Conservation (phyloP, 495 filamentous ascomycete species). For the Neurospora sp. region DNA sequence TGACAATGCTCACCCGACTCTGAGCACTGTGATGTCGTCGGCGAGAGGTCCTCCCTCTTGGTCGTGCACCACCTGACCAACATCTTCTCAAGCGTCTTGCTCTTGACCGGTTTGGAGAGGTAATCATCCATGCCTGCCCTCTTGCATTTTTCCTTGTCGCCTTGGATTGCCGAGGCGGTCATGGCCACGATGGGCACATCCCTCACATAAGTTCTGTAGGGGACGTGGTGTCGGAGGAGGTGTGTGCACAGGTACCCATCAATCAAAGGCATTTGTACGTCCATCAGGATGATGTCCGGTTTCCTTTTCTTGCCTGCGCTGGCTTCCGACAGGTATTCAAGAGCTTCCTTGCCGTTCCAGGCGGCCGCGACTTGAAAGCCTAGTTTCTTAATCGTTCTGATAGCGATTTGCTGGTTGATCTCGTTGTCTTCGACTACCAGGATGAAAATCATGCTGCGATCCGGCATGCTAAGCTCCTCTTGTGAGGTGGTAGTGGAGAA, state of each 20-base stretch:
- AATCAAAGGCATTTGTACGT: conserved; percentile 75
- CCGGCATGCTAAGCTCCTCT: conserved; percentile 29
- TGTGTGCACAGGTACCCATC: conserved; percentile 71
- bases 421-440: conserved; percentile 77
- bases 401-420: conserved; percentile 70
- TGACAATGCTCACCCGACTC: conserved; percentile 22
- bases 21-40: conserved; percentile 15
- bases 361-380: conserved; percentile 61
- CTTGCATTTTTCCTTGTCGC: conserved; percentile 68
- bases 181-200: conserved; percentile 68
- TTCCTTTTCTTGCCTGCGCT: conserved; percentile 29
- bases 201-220: conserved; percentile 41
- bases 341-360: conserved; percentile 67
- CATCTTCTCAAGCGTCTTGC: conserved; percentile 60
- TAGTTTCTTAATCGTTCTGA: conserved; percentile 62
- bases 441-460: conserved; percentile 47
- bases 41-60: conserved; percentile 7
- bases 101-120: conserved; percentile 65
- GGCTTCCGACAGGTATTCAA: conserved; percentile 48
- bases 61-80: conserved; percentile 45
- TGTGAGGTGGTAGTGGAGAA: conserved; percentile 16
- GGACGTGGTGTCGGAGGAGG: conserved; percentile 51
- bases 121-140: conserved; percentile 80
- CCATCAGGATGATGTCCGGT: conserved; percentile 79
- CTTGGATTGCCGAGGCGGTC: conserved; percentile 74